Percentiles rank a stretch among this genome's conserved stretches.
These are phyloP conservation scores for Deinandra increscens DNA, from an alignment of 129 eudicot genomes.

Conservation along the genomic window DNA sequence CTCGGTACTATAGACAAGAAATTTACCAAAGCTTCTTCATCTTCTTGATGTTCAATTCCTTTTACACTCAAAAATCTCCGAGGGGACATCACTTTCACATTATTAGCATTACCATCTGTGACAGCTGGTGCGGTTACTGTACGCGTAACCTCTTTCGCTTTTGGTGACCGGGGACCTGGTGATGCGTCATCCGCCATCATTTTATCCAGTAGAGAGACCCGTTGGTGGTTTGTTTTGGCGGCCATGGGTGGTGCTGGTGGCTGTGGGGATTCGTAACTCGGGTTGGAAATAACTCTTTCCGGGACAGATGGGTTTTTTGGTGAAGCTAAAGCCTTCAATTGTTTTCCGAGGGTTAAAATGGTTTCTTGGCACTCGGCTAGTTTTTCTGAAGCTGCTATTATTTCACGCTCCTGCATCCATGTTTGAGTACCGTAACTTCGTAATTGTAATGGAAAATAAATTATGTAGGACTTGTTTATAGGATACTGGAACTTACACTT, in stretches of 20 bases:
- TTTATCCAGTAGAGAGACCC: slow-evolving; percentile 71
- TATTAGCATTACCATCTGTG: slow-evolving; percentile 26
- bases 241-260: slow-evolving; percentile 35
- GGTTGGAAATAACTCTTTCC: slow-evolving; percentile 39
- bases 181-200: slow-evolving; percentile 80
- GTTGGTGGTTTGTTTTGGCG: slow-evolving; percentile 33
- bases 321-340: slow-evolving; percentile 72
- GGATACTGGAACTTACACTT: slow-evolving; percentile 48
- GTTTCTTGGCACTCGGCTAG: slow-evolving; percentile 96
- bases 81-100: slow-evolving; percentile 30
- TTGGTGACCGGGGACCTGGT: slow-evolving; percentile 34
- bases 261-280: slow-evolving; percentile 28
- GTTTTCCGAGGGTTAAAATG: slow-evolving; percentile 82
- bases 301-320: slow-evolving; percentile 51
- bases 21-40: slow-evolving; percentile 39
- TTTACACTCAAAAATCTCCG: slow-evolving; percentile 23
- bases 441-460: background rate
- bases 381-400: slow-evolving; percentile 82
- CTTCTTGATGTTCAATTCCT: slow-evolving; percentile 40
- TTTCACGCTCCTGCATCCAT: slow-evolving; percentile 62
- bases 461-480: background rate
- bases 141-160: slow-evolving; percentile 38
- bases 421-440: background rate
- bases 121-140: slow-evolving; percentile 27
- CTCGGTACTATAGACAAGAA: slow-evolving; percentile 61